Conservation (phyloP, 2,329 filamentous ascomycete species). For the Ophidiomyces ophidiicola region DNA sequence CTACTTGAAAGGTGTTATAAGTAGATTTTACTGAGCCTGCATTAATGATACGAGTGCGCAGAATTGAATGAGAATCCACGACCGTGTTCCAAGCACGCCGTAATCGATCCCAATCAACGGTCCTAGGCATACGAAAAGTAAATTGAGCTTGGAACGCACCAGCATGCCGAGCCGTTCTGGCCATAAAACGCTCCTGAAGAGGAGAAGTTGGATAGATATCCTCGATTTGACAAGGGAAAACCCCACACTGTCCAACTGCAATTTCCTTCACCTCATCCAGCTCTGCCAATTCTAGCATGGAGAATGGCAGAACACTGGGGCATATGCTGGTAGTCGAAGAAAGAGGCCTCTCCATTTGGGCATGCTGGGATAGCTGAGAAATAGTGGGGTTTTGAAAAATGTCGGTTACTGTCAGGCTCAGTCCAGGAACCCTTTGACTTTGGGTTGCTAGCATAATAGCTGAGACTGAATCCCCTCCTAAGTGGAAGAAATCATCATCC, state of each 20-base stretch:
- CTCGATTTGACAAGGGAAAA: slow-evolving; percentile 18
- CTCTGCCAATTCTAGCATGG: neutral
- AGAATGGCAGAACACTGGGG: slow-evolving; percentile 2
- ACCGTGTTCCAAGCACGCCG: slow-evolving; percentile 30
- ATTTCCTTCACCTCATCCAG: neutral
- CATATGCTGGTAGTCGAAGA: neutral
- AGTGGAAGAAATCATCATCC: slow-evolving; percentile 10
- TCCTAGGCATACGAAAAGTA: slow-evolving; percentile 20
- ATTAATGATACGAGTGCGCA: slow-evolving; percentile 30
- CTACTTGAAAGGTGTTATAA: slow-evolving; percentile 22
- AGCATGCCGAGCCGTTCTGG: slow-evolving; percentile 25
- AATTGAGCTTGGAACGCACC: slow-evolving; percentile 31
- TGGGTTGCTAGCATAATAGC: slow-evolving; percentile 8
- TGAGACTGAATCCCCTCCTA: slow-evolving; percentile 11
- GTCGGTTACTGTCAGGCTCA: slow-evolving; percentile 8
- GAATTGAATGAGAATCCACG: slow-evolving; percentile 26
- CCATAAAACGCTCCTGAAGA: slow-evolving; percentile 31
- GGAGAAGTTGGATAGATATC: slow-evolving; percentile 31
- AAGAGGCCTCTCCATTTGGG: slow-evolving; percentile 18
- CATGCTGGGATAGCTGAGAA: slow-evolving; percentile 15
- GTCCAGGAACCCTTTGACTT: slow-evolving; percentile 3
- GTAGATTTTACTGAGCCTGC: slow-evolving; percentile 14
- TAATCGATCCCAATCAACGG: slow-evolving; percentile 25
- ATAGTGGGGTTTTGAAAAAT: slow-evolving; percentile 20
- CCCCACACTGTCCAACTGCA: slow-evolving; percentile 8